phyloP scores from a whole-genome alignment of 106 monocot species.

The Apostasia shenzhenica region DNA sequence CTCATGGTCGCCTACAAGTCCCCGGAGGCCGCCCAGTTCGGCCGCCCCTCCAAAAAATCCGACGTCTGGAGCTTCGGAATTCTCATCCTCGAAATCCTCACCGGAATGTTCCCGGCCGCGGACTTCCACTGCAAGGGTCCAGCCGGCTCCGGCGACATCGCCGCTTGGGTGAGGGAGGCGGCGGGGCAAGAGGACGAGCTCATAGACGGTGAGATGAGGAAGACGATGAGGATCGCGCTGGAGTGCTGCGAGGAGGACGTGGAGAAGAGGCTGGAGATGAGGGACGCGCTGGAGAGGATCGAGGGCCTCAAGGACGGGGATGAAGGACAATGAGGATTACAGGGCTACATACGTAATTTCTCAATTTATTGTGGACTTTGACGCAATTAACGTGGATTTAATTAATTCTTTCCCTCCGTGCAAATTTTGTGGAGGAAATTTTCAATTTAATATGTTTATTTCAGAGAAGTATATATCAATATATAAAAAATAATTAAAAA shows the following conservation, averaged over 20 bases:
- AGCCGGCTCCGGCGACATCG: conserved; percentile 17
- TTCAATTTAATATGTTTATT: too few species aligned
- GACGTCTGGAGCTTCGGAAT: conserved; percentile 93
- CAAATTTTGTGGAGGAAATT: too few species aligned
- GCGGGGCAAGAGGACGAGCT: conserved; percentile 9
- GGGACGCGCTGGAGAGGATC: conserved; percentile 21
- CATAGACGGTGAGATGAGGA: conserved; percentile 31
- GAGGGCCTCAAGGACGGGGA: conserved; percentile 23
- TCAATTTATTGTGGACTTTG: too few species aligned
- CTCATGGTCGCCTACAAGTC: conserved; percentile 85
- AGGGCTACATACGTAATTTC: too few species aligned
- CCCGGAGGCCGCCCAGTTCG: conserved; percentile 34
- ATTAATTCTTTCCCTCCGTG: too few species aligned
- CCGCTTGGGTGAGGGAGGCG: conserved; percentile 45
- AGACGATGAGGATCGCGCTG: conserved; percentile 30
- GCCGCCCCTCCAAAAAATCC: conserved; percentile 54
- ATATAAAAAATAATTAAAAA: too few species aligned
- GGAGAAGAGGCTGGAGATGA: conserved; percentile 32
- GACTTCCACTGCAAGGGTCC: conserved; percentile 26
- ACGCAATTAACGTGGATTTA: too few species aligned
- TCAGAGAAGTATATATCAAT: too few species aligned
- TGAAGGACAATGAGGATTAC: not conserved
- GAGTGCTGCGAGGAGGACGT: conserved; percentile 40
- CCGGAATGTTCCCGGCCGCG: conserved; percentile 69
- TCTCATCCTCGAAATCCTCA: conserved; percentile 69